Base-by-base conservation (phyloP, 108 stramenopile species). In the Cyclostephanos invisitatus region DNA sequence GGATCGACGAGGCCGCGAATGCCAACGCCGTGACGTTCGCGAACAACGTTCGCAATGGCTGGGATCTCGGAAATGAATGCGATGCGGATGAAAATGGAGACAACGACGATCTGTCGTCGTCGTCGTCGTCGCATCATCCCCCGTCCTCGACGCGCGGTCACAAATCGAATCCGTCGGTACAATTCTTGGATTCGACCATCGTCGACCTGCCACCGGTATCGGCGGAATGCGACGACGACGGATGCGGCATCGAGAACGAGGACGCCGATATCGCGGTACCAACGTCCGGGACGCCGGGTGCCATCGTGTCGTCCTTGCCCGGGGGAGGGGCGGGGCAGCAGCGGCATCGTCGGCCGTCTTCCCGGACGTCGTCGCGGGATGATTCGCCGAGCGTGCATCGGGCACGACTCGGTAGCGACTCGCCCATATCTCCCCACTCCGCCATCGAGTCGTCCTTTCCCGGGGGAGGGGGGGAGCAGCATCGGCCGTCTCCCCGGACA, bases 11-110 rank as follows among this genome's bases (percentile, higher is more conserved):
- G 28, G 42, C 15, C 36, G 50, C 21, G 8, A 7, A 49, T 51
- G 57, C 40, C 40, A 40, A 60, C 35, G 60, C 38, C 6, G 60
- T 47, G 18, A 40, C 25, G 6, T 60, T 60, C 24, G 24, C 10
- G 14, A 58, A 32, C 36, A 62, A 71, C 24, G n/a, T 71, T 53
- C 70, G 58, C 20, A 58, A 42, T 14, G 38, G 68, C 40, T 57
- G 55, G 68, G 68, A 36, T 32, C 29, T 49, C 28, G 64, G 46
- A n/a, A 25, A 32, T 20, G 64, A 65, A 3, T 20, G 32, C 9
- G 64, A 47, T 11, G 40, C 9, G 11, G 49, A 40, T 10, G 42
- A 3, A 12, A 47, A 47, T 17, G 27, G 46, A 7, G 44, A 15
- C 0, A 3, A 14, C 0, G 0, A 14, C 0, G 40, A 3, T 3